A percentile compares a stretch with the other conserved stretches of the same genome.
phyloP scores from a whole-genome alignment of 2,329 filamentous ascomycete genomes.

The Sporothrix sp. region DNA sequence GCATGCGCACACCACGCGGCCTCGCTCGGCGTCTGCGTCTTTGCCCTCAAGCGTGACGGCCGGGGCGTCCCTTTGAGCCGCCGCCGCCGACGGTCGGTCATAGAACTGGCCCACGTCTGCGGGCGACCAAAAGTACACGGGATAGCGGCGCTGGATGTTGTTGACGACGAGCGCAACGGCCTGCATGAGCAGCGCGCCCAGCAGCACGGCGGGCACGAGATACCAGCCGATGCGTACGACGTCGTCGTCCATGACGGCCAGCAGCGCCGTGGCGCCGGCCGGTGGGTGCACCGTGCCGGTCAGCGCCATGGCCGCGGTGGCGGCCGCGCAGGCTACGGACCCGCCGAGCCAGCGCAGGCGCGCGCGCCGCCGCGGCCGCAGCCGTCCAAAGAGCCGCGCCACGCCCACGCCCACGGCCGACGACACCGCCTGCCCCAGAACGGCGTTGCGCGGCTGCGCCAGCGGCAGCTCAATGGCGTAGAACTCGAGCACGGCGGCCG shows the following conservation, averaged over 20 bases:
- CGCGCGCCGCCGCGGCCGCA: conserved; percentile 29
- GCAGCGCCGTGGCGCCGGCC: conserved; percentile 61
- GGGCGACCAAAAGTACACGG: conserved; percentile 61
- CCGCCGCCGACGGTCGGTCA: neutral
- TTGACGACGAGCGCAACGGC: conserved; percentile 54
- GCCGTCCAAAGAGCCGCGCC: conserved; percentile 54
- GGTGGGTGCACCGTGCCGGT: conserved; percentile 67
- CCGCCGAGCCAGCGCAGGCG: conserved; percentile 54
- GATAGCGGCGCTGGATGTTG: conserved; percentile 58
- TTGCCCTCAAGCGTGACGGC: neutral
- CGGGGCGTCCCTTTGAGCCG: neutral
- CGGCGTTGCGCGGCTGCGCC: conserved; percentile 59
- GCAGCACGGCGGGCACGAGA: conserved; percentile 51
- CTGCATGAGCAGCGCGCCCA: conserved; percentile 54
- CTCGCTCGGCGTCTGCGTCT: neutral
- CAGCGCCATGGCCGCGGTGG: conserved; percentile 55
- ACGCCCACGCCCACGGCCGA: conserved; percentile 51
- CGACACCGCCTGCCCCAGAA: conserved; percentile 57
- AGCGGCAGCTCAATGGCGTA: conserved; percentile 62
- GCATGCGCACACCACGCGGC: neutral
- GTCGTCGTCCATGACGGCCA: conserved; percentile 52
- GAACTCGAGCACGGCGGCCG: conserved; percentile 66
- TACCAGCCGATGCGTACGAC: conserved; percentile 56
- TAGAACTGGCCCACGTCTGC: conserved; percentile 25
- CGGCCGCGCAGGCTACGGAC: conserved; percentile 52